phyloP scores from a whole-genome alignment of 2,329 filamentous ascomycete species.

The Dendryphion nanum region DNA sequence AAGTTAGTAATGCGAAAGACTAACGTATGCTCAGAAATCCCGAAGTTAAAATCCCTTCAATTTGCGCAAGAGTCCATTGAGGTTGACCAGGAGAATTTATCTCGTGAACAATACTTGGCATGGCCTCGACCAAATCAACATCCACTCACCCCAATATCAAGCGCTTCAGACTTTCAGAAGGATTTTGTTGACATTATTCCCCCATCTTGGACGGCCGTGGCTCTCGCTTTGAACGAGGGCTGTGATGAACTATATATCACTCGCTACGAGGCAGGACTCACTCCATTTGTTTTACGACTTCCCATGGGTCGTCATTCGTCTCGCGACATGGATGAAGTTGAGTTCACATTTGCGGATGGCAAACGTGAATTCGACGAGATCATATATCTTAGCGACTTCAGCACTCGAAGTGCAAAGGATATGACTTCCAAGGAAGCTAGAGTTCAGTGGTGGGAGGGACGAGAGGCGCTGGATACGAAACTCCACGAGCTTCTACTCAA shows the following conservation, averaged over 20 bases:
- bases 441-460: slow-evolving; percentile 84
- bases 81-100: slow-evolving; percentile 47
- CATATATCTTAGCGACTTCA: slow-evolving; percentile 76
- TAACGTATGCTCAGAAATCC: slow-evolving; percentile 54
- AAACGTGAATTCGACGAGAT: slow-evolving; percentile 79
- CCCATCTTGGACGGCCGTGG: slow-evolving; percentile 78
- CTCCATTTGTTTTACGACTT: slow-evolving; percentile 82
- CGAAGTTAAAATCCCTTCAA: slow-evolving; percentile 66
- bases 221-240: slow-evolving; percentile 78
- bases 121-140: slow-evolving; percentile 40
- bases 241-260: slow-evolving; percentile 83
- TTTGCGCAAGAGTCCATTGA: slow-evolving; percentile 60
- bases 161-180: slow-evolving; percentile 62
- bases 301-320: slow-evolving; percentile 81
- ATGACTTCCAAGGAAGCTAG: slow-evolving; percentile 73
- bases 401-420: slow-evolving; percentile 71
- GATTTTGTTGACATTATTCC: slow-evolving; percentile 87
- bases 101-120: slow-evolving; percentile 35
- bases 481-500: slow-evolving; percentile 77
- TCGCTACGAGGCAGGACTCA: slow-evolving; percentile 72
- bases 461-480: slow-evolving; percentile 74
- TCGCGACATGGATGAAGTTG: slow-evolving; percentile 74
- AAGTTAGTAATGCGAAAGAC: slow-evolving; percentile 23
- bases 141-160: slow-evolving; percentile 36
- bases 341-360: slow-evolving; percentile 81